A percentile compares a stretch with the other conserved stretches of the same genome.
These are phyloP conservation scores for Clarireedia monteithiana DNA, from an alignment of 2,329 filamentous ascomycete genomes.

Conservation along the genomic window DNA sequence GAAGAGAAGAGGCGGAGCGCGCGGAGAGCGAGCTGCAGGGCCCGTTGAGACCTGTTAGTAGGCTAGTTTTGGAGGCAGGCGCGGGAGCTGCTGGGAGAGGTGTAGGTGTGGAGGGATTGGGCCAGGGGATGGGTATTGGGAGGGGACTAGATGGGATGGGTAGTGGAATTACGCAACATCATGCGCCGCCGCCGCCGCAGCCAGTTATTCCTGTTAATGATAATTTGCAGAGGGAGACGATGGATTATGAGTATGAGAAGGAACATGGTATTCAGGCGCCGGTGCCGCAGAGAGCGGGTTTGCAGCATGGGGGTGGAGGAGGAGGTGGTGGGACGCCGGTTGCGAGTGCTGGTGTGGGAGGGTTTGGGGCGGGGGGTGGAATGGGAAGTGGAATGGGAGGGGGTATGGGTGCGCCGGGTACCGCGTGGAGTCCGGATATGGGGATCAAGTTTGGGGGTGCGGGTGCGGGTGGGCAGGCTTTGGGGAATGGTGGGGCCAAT, in stretches of 20 bases:
- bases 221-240: background rate
- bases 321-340: background rate
- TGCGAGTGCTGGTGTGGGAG: background rate
- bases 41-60: constrained; percentile 2
- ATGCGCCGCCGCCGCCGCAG: constrained; percentile 26
- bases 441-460: constrained; percentile 66
- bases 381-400: background rate
- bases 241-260: background rate
- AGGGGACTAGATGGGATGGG: no score
- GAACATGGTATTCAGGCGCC: constrained; percentile 3
- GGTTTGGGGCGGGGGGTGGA: background rate
- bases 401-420: background rate
- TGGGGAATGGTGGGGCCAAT: background rate
- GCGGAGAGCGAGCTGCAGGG: constrained; percentile 49
- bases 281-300: constrained; percentile 10
- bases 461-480: constrained; percentile 11
- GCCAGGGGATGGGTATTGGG: no score
- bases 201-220: constrained; percentile 17
- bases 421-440: constrained; percentile 72
- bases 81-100: no score
- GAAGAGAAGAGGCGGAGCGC: constrained; percentile 71
- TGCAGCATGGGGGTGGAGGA: constrained; percentile 32
- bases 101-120: no score
- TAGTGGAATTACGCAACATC: constrained; percentile 8
- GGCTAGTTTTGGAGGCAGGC: background rate